Evolutionary conservation across 805 yeast genomes (phyloP), one percentile per base, ranked within the genome.

Genomic region (Myxozyma monticola): DNA sequence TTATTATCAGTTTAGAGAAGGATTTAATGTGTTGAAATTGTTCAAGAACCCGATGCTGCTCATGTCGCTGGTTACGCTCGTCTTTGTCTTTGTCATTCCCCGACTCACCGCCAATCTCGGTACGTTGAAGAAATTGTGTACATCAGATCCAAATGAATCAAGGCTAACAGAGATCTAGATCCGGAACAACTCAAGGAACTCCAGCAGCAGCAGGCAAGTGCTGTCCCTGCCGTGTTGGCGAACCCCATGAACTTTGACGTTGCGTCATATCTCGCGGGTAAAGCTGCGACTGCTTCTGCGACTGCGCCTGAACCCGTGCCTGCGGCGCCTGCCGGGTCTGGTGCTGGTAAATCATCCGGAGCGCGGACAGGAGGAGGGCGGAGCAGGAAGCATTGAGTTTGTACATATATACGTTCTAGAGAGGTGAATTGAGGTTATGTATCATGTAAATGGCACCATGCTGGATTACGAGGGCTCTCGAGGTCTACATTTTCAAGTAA

Each of bases 41-140:
- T 29, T 70, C 56, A 61, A 61, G 54, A 63, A 62, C 48, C 72
- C 73, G 9, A 68, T 68, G 63, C 68, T 70, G 54, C 51, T 67
- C 31, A 49, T 70, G 57, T 57, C 67, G 10, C 40, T 70, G 24
- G 65, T 48, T 1, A 60, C 70, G 8, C 52, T 70, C 42, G 63
- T 58, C 9, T 50, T 68, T 53, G 70, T 69, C 17, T 55, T 67
- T 14, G 62, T 59, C 12, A 38, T 70, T 39, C 74, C 74, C 2
- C 57, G 59, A 26, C 25, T 67, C 46, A 50, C 62, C 37, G 62
- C 50, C 28, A 57, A 50, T 42, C 47, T 69, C 34, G 73, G 56
- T 51, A 30, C 21, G 54, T 25, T 12, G 18, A 28, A 8, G 30
- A 8, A 12, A 17, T n/a, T 4, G 12, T 31, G 22, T 8, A 18